Evolutionary conservation across 2,329 filamentous ascomycete genomes (phyloP).

Genomic region (Mariannaea elegans): DNA sequence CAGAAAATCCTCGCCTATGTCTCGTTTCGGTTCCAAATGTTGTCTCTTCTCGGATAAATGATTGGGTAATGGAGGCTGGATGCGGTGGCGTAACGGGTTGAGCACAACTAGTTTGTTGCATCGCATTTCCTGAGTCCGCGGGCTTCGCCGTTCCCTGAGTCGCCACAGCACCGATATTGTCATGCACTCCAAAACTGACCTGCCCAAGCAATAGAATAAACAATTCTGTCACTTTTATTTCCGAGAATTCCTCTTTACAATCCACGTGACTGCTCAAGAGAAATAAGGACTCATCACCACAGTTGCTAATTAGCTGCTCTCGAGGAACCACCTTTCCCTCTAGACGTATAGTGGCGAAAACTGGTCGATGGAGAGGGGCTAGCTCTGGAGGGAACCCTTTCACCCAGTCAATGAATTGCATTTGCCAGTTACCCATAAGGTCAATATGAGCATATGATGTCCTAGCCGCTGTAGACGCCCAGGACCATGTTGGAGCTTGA

Average conservation of each 20-base stretch:
- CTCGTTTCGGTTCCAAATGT: too few species aligned
- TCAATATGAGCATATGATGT: neutral
- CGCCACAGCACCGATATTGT: neutral
- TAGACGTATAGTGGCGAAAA: neutral
- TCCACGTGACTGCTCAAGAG: neutral
- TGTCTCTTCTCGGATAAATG: too few species aligned
- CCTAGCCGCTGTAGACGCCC: neutral
- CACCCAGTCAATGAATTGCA: neutral
- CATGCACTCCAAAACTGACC: neutral
- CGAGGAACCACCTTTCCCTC: neutral
- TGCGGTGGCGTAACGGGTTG: neutral
- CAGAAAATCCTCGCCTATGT: too few species aligned
- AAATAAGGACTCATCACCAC: neutral
- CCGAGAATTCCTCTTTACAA: neutral
- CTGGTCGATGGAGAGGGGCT: neutral
- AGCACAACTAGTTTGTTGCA: too few species aligned
- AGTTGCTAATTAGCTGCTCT: neutral
- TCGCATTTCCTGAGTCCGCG: too few species aligned
- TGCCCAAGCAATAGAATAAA: neutral
- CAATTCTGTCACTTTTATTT: neutral
- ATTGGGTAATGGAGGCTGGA: neutral
- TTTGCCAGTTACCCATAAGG: neutral
- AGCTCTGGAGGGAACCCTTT: neutral
- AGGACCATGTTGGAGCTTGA: constrained; percentile 5
- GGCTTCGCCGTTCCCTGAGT: neutral